Evolutionary conservation across 805 yeast species (phyloP), one percentile per base, ranked within the genome.

Genomic region (Starmerella bacillaris): DNA sequence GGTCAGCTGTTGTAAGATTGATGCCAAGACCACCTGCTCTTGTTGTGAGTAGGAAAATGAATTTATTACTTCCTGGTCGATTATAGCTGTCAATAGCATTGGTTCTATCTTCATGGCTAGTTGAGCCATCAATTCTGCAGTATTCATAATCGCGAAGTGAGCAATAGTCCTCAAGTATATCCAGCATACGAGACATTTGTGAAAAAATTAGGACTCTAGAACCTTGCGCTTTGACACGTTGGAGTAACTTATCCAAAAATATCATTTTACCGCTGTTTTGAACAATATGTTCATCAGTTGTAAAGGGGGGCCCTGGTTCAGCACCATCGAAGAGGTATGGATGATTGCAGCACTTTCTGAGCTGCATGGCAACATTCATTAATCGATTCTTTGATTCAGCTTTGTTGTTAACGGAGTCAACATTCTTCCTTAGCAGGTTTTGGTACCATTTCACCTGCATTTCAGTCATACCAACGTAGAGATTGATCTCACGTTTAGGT

Each of bases 271-370:
- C 94, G 2, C 93, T 67, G 53, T 84, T 86, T 57, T 51, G 72
- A 15, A 84, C 76, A 41, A 86, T 64, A 57, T 86, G 95, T 53
- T 84, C 95, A 53, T 83, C 95, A 1, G 92, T 84, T 1, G 95
- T 84, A 51, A 66, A 86, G 0, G 96, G 96, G 2, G 96, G 96
- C 6, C 96, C 96, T 0, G 95, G 96, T 54, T 84, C 96, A 0
- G 96, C 98, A n/a, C 96, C 95, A 53, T 86, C 95, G 51, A 89
- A 89, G 34, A 86, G 59, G 56, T 89, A 86, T 0, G 96, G 96
- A 55, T 89, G 98, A 53, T 89, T 86, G 55, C 96, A 89, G 56
- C 96, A 86, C 57, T 86, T 86, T 47, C 96, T 67, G 39, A 86
- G 64, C 57, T 86, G 96, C 96, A 86, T 86, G 8, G 89, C 95